Percentiles rank a stretch among this genome's conserved stretches.
These are phyloP conservation scores for Monosporascus sp. DNA, from an alignment of 2,329 filamentous ascomycete species.

Conservation along the genomic window DNA sequence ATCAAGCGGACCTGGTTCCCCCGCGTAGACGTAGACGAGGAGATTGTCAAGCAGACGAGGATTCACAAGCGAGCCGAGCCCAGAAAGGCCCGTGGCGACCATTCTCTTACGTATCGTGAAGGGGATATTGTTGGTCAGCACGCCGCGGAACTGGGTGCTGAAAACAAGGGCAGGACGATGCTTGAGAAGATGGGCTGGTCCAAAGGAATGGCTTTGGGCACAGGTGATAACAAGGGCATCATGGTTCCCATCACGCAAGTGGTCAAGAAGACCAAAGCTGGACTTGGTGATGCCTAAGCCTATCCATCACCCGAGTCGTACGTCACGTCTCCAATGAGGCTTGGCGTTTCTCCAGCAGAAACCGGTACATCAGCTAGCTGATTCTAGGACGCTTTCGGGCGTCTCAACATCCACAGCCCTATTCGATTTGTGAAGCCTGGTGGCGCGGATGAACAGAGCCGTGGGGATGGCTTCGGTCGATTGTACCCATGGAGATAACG, in stretches of 20 bases:
- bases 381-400: no score
- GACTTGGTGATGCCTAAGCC: constrained; percentile 55
- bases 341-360: neutral
- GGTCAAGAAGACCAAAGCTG: constrained; percentile 80
- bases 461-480: no score
- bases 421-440: no score
- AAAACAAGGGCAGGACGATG: constrained; percentile 81
- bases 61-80: constrained; percentile 18
- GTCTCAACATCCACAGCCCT: no score
- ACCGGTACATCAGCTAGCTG: no score
- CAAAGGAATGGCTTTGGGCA: constrained; percentile 77
- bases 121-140: constrained; percentile 83
- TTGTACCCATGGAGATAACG: no score
- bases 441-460: no score
- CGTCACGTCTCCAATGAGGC: neutral
- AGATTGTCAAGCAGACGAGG: constrained; percentile 20
- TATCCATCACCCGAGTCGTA: neutral
- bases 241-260: constrained; percentile 79
- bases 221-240: constrained; percentile 80
- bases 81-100: constrained; percentile 23
- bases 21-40: constrained; percentile 38
- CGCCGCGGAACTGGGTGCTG: constrained; percentile 75
- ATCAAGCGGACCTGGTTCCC: constrained; percentile 51
- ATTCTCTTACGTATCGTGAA: constrained; percentile 60
- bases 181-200: constrained; percentile 98